These are phyloP conservation scores for Kwoniella shandongensis DNA, from an alignment of 768 basidiomycete genomes.

Conservation along the genomic window DNA sequence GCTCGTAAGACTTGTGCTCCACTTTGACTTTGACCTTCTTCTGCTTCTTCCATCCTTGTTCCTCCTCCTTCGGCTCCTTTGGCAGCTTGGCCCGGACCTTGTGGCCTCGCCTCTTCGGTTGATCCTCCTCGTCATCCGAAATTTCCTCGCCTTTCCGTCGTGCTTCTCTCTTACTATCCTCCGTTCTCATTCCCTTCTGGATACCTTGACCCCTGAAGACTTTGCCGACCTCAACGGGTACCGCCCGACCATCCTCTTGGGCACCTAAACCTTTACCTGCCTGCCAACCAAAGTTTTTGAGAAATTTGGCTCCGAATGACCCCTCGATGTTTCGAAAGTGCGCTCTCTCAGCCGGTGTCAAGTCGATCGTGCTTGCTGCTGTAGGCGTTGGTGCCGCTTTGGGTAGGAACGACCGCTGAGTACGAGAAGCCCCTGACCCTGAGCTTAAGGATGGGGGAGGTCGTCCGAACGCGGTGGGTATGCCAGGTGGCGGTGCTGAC, in stretches of 20 bases:
- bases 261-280: slow-evolving; percentile 58
- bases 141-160: slow-evolving; percentile 43
- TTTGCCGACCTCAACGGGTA: slow-evolving; percentile 47
- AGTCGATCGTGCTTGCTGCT: slow-evolving; percentile 54
- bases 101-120: slow-evolving; percentile 26
- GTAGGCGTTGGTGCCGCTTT: slow-evolving; percentile 48
- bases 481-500: slow-evolving; percentile 7
- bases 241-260: slow-evolving; percentile 48
- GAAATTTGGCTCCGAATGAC: slow-evolving; percentile 81
- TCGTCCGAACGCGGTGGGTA: slow-evolving; percentile 31
- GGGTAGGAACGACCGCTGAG: slow-evolving; percentile 28
- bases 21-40: slow-evolving; percentile 81
- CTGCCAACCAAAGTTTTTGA: slow-evolving; percentile 95
- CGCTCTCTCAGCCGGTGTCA: slow-evolving; percentile 67
- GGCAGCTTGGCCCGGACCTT: slow-evolving; percentile 17
- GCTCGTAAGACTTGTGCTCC: slow-evolving; percentile 95
- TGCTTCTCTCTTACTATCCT: slow-evolving; percentile 53
- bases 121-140: slow-evolving; percentile 50
- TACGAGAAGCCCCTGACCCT: slow-evolving; percentile 15
- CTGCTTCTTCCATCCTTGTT: slow-evolving; percentile 74
- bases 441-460: slow-evolving; percentile 18
- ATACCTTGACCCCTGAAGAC: slow-evolving; percentile 48
- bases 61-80: slow-evolving; percentile 56
- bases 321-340: slow-evolving; percentile 79
- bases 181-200: slow-evolving; percentile 48